A percentile compares a stretch with the other conserved stretches of the same genome.
phyloP scores from a whole-genome alignment of 179 eudicot species.

The Spinacia oleracea region DNA sequence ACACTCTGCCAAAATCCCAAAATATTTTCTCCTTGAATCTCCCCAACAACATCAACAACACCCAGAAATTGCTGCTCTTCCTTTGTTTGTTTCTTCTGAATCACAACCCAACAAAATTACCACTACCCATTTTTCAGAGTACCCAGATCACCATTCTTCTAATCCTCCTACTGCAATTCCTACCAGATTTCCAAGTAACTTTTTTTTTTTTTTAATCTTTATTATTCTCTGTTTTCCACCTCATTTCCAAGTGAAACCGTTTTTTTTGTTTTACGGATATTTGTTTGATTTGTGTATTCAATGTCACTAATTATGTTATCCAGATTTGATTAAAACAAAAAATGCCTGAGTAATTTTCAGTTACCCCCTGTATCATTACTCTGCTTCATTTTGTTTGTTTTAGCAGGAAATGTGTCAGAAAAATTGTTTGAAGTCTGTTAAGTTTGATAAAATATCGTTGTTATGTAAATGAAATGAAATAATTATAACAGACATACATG shows the following conservation, averaged over 20 bases:
- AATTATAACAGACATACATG: background rate
- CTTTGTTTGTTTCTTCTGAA: conserved; percentile 56
- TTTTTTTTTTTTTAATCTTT: background rate
- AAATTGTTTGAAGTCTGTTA: background rate
- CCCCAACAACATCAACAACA: conserved; percentile 26
- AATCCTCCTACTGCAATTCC: conserved; percentile 28
- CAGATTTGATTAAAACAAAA: too few relatives aligned
- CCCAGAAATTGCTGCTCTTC: conserved; percentile 39
- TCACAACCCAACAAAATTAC: conserved; percentile 31
- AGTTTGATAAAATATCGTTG: background rate
- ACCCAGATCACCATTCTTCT: conserved; percentile 36
- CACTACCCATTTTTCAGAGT: conserved; percentile 30
- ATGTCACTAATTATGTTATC: background rate
- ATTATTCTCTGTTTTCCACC: background rate
- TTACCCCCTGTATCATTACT: background rate
- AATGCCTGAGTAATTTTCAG: background rate
- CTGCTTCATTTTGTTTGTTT: background rate
- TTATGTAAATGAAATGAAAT: too few relatives aligned
- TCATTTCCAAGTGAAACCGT: background rate
- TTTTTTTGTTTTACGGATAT: background rate
- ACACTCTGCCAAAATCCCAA: conserved; percentile 53
- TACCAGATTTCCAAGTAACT: conserved; percentile 46
- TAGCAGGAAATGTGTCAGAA: background rate
- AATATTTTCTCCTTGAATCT: conserved; percentile 36
- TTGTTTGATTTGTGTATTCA: background rate